Evolutionary conservation across 106 monocot species (phyloP), one percentile per base, ranked within the genome.

Genomic region (Iris macrosiphon): DNA sequence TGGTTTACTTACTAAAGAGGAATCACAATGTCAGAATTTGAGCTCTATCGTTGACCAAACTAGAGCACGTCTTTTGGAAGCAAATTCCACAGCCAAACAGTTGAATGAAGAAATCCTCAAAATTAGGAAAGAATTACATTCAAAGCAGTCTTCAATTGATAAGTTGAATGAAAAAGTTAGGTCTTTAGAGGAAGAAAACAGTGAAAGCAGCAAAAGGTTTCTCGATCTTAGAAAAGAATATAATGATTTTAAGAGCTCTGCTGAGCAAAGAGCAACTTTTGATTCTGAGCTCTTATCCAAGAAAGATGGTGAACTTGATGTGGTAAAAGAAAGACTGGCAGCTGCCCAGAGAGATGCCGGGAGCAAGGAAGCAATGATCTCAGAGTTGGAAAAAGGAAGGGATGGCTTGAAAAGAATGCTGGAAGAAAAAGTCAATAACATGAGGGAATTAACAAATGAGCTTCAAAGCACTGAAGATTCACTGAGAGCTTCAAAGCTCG

Each of bases 231-330:
- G 55, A 18, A 30, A 72, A 67, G 82, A 86, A 17, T 75, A 68
- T 47, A 45, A 82, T 45, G 60, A 76, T 38, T 75, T 85, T 56
- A 86, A 75, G 57, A 60, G 53, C 21, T 66, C 67, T 49, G 75
- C 71, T 52, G 79, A 77, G 20, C 63, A 55, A 52, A 74, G 61
- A 70, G 37, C 31, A 41, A 57, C 57, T 4, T 34, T 29, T 50
- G 76, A 83, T 75, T 74, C 72, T 15, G 53, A 86, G 27, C 71
- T 83, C 25, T 40, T 86, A 66, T 50, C 62, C 21, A 71, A 80
- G 57, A 96, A 80, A 72, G 82, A 77, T 52, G 63, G 74, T 7
- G 56, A 83, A 65, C 26, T 90, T 11, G 44, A 53, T 40, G 37
- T 61, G 40, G 58, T 96, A 28, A 69, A 83, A 41, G 65, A 78